These are phyloP conservation scores for Herpotrichia juniperi DNA, from an alignment of 2,329 filamentous ascomycete genomes.

Conservation along the genomic window DNA sequence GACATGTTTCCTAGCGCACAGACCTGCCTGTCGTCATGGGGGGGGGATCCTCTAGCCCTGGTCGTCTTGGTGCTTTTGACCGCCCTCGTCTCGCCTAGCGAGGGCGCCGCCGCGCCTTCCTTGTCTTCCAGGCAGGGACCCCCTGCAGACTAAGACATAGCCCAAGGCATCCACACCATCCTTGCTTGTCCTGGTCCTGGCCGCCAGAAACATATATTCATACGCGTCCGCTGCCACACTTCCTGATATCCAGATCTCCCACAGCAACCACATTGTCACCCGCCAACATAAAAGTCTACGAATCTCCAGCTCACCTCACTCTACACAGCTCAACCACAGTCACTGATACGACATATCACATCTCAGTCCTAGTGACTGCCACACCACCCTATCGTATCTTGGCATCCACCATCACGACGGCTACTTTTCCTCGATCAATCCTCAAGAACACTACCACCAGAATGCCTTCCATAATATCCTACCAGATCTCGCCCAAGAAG, in stretches of 20 bases:
- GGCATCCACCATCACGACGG: constrained; percentile 35
- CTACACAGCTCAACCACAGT: constrained; percentile 16
- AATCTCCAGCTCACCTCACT: constrained; percentile 13
- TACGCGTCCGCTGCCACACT: constrained; percentile 29
- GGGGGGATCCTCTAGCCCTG: constrained; percentile 2
- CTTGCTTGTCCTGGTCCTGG: constrained; percentile 20
- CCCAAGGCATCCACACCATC: constrained; percentile 24
- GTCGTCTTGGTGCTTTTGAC: constrained; percentile 20
- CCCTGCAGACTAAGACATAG: constrained; percentile 4
- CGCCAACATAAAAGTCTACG: constrained; percentile 8
- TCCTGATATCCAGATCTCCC: constrained; percentile 16
- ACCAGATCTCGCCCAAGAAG: constrained; percentile 32
- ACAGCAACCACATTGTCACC: constrained; percentile 11
- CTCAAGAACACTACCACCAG: constrained; percentile 38
- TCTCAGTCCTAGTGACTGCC: constrained; percentile 33
- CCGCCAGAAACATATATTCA: constrained; percentile 38
- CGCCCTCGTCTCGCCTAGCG: constrained; percentile 34
- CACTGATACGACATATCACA: constrained; percentile 14
- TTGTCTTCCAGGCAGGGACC: neutral
- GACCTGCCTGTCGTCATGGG: constrained; percentile 35
- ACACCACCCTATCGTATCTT: constrained; percentile 30
- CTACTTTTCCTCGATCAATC: constrained; percentile 35
- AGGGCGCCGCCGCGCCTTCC: constrained; percentile 6
- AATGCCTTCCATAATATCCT: constrained; percentile 37
- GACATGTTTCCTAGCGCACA: constrained; percentile 8